These are phyloP conservation scores for Lojkania enalia DNA, from an alignment of 2,329 filamentous ascomycete genomes.

Conservation along the genomic window DNA sequence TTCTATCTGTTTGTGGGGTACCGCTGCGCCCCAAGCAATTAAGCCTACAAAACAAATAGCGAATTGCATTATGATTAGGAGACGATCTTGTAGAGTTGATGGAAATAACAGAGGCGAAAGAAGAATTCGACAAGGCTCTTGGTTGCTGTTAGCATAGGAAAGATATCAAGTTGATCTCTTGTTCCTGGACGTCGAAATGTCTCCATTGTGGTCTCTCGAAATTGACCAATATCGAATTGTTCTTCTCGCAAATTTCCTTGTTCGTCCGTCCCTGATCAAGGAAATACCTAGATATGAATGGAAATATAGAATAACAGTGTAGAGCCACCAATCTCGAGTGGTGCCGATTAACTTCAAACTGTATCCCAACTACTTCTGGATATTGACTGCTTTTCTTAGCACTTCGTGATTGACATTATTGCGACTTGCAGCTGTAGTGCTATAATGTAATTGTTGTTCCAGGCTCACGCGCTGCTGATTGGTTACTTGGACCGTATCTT, in stretches of 20 bases:
- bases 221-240: too few relatives aligned
- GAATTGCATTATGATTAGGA: constrained; percentile 22
- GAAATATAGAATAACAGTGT: too few relatives aligned
- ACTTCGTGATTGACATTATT: constrained; percentile 11
- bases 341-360: constrained; percentile 17
- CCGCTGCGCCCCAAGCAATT: constrained; percentile 10
- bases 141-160: too few relatives aligned
- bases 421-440: constrained; percentile 13
- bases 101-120: too few relatives aligned
- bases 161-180: too few relatives aligned
- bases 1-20: constrained; percentile 12
- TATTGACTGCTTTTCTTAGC: constrained; percentile 20
- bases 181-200: too few relatives aligned
- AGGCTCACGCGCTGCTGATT: constrained; percentile 18
- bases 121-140: too few relatives aligned
- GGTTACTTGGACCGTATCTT: constrained; percentile 15
- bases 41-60: constrained; percentile 10
- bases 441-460: constrained; percentile 24
- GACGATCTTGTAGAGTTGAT: too few relatives aligned
- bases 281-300: too few relatives aligned
- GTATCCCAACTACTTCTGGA: neutral
- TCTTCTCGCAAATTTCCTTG: too few relatives aligned
- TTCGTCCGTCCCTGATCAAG: too few relatives aligned
- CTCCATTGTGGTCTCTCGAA: too few relatives aligned
- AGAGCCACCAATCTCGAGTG: neutral